Percentiles rank a stretch among this genome's conserved stretches.
These are phyloP conservation scores for Letharia columbiana DNA, from an alignment of 495 filamentous ascomycete genomes.

Conservation along the genomic window DNA sequence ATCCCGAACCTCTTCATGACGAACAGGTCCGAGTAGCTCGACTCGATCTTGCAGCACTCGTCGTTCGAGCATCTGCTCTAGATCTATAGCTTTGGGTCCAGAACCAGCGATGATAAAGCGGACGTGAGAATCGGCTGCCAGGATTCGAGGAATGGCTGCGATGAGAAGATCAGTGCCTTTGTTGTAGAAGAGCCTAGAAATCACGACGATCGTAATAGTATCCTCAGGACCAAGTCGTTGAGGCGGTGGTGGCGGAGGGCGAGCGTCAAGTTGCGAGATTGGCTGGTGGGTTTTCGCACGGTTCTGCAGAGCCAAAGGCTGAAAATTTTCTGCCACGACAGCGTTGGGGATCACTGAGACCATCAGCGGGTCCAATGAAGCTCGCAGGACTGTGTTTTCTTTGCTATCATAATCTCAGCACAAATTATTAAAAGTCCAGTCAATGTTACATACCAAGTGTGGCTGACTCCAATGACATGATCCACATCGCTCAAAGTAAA, in stretches of 20 bases:
- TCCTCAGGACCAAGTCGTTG: constrained; percentile 64
- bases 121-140: constrained; percentile 80
- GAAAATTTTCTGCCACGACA: constrained; percentile 92
- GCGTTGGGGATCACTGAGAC: constrained; percentile 97
- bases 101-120: constrained; percentile 95
- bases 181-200: constrained; percentile 97
- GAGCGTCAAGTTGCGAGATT: constrained; percentile 28
- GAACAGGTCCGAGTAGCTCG: constrained; percentile 79
- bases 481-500: constrained; percentile 95
- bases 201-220: constrained; percentile 90
- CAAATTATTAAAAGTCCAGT: neutral
- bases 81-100: constrained; percentile 91
- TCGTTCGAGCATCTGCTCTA: constrained; percentile 95
- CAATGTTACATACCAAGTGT: constrained; percentile 67
- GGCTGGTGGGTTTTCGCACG: constrained; percentile 22
- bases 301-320: constrained; percentile 49
- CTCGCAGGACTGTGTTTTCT: constrained; percentile 93
- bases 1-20: constrained; percentile 93
- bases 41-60: constrained; percentile 93
- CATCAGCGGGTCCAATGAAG: constrained; percentile 90
- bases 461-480: constrained; percentile 95
- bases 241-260: constrained; percentile 39
- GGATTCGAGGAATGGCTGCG: constrained; percentile 85
- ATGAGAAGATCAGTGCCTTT: constrained; percentile 95
- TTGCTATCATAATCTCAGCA: constrained; percentile 50